Evolutionary conservation across 192 early-diverging fungal genomes (phyloP), one percentile per base, ranked within the genome.

Genomic region (Chytriomyces confervae): DNA sequence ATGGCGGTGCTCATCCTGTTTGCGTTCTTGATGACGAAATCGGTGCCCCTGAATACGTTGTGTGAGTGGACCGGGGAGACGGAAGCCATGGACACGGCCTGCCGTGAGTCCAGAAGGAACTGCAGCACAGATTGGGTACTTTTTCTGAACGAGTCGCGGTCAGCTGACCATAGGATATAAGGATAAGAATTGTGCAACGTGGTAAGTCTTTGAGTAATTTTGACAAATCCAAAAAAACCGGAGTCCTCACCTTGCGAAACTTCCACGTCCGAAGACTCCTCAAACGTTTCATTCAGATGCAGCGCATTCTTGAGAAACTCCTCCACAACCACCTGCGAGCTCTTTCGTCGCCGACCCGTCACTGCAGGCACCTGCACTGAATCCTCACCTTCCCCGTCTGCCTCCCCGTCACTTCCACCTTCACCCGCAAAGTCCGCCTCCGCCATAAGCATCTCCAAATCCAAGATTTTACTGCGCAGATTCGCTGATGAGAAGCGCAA

Each of bases 1-100:
- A 74, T 62, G 7, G 72, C 72, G 61, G 72, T 74, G 44, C 72
- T 74, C 72, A 74, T 62, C 7, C 72, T 53, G 27, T 74, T 74
- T 3, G 72, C 8, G 61, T 74, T 74, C n/a, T 29, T 61, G 44
- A 61, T 23, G 53, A 74, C 62, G 46, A 62, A 74, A 49, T 74
- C 72, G 23, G 72, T 62, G 16, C 72, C 72, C 6, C 61, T 36
- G 45, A 74, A 36, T 23, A 62, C 62, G 47, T 62, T 61, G 36
- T 16, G 24, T 6, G 72, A 62, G 9, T 61, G 72, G 7, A 62
- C 27, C 6, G 72, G 72, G 7, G 72, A 74, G 11, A 49, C 44
- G 46, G 72, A 36, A 44, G 72, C 72, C 24, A 62, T 61, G 36
- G 16, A 18, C 7, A 74, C 29, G 16, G 72, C 45, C 18, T 61